These are phyloP conservation scores for Meyerozyma smithsonii DNA, from an alignment of 1,139 yeast genomes.

Conservation along the genomic window DNA sequence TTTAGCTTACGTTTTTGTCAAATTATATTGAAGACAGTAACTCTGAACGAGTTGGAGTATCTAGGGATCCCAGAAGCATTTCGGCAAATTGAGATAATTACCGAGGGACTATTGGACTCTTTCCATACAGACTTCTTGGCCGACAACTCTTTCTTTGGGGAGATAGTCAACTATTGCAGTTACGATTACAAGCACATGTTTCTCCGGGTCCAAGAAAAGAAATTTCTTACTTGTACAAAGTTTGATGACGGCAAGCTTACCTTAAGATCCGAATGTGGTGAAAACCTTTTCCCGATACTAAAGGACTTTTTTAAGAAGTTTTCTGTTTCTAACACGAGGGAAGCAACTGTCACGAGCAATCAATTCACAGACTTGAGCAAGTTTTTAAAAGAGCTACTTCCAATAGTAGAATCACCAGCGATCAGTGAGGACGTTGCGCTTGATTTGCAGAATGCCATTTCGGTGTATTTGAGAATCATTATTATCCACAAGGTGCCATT, in stretches of 20 bases:
- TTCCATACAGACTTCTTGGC: slow-evolving; percentile 37
- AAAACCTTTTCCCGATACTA: slow-evolving; percentile 24
- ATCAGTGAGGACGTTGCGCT: slow-evolving; percentile 7
- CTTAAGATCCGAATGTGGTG: slow-evolving; percentile 1
- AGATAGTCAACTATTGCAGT: slow-evolving; percentile 29
- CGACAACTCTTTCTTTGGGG: slow-evolving; percentile 38
- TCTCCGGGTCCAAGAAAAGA: slow-evolving; percentile 25
- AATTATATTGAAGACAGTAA: slow-evolving; percentile 27
- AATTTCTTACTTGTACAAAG: slow-evolving; percentile 19
- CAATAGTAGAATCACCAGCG: slow-evolving; percentile 11
- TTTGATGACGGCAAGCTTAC: slow-evolving; percentile 3
- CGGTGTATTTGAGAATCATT: slow-evolving; percentile 51
- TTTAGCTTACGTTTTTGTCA: slow-evolving; percentile 54
- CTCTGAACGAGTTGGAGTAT: slow-evolving; percentile 15
- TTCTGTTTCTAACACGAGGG: slow-evolving; percentile 22
- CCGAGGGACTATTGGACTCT: slow-evolving; percentile 39
- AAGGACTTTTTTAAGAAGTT: slow-evolving; percentile 39
- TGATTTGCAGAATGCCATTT: slow-evolving; percentile 19
- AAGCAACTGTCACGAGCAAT: slow-evolving; percentile 17
- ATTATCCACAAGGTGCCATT: slow-evolving; percentile 52
- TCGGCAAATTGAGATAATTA: slow-evolving; percentile 20
- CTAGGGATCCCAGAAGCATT: slow-evolving; percentile 10
- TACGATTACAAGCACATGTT: slow-evolving; percentile 27
- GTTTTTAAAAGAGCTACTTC: slow-evolving; percentile 17
- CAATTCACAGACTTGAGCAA: slow-evolving; percentile 17